Percentiles rank a stretch among this genome's conserved stretches.
Conservation (phyloP, 2,329 filamentous ascomycete species). For the Claviceps pazoutovae region DNA sequence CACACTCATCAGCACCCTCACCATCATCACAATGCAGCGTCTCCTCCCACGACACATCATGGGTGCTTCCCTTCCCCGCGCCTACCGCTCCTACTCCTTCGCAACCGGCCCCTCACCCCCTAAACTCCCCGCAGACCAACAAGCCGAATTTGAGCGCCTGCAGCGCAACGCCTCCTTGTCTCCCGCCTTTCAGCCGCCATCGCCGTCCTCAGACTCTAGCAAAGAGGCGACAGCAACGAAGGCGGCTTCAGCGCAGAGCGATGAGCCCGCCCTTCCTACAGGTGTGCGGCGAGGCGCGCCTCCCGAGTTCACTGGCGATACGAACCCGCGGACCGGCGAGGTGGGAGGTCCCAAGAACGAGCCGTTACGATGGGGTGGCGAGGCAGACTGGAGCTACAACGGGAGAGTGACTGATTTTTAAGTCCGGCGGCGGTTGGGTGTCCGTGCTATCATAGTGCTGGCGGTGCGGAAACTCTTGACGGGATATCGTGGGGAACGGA, state of each 20-base stretch:
- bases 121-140: constrained; percentile 73
- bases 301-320: constrained; percentile 86
- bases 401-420: constrained; percentile 86
- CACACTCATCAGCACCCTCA: background rate
- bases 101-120: constrained; percentile 56
- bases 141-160: constrained; percentile 80
- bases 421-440: too few relatives aligned
- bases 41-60: background rate
- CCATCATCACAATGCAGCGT: background rate
- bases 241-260: constrained; percentile 7
- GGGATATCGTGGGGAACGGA: too few relatives aligned
- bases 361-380: constrained; percentile 70
- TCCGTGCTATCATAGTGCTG: too few relatives aligned
- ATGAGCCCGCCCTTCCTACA: constrained; percentile 28
- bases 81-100: constrained; percentile 27
- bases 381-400: constrained; percentile 82
- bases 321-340: constrained; percentile 88
- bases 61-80: background rate
- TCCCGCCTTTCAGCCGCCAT: constrained; percentile 22
- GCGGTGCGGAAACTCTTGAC: too few relatives aligned
- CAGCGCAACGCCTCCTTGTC: constrained; percentile 47
- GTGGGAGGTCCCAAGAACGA: constrained; percentile 96
- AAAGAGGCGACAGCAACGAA: background rate
- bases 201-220: background rate
- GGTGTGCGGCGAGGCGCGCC: constrained; percentile 60